A percentile compares a stretch with the other conserved stretches of the same genome.
Evolutionary conservation across 1,139 yeast genomes (phyloP).

Genomic region (Sugiyamaella pinicola): DNA sequence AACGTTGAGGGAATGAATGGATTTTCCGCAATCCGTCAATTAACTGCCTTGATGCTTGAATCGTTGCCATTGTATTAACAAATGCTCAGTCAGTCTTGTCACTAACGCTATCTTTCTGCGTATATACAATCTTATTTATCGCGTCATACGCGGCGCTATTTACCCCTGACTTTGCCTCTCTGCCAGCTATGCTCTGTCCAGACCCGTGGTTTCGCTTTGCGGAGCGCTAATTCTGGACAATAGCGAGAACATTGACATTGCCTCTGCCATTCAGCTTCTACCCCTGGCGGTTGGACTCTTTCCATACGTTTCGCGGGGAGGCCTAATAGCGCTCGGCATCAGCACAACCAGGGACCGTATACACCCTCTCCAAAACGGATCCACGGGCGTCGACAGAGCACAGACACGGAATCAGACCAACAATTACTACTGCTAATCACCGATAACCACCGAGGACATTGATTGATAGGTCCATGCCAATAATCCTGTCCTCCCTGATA

Average conservation of each 20-base stretch:
- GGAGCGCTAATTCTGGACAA: too few relatives aligned
- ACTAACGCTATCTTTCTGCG: not conserved
- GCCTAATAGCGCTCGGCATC: too few relatives aligned
- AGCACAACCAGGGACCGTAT: too few relatives aligned
- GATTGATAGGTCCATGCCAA: too few relatives aligned
- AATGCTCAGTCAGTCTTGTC: not conserved
- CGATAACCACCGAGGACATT: too few relatives aligned
- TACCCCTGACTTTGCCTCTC: not conserved
- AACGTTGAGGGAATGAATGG: slow-evolving; percentile 25
- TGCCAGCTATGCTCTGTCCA: not conserved
- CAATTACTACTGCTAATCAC: too few relatives aligned
- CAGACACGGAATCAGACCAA: too few relatives aligned
- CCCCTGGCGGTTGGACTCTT: not conserved
- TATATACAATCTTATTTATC: not conserved
- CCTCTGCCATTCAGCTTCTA: not conserved
- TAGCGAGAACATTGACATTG: too few relatives aligned
- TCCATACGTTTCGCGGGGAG: not conserved
- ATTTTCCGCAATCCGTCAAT: slow-evolving; percentile 26
- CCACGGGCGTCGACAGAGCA: too few relatives aligned
- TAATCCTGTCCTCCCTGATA: too few relatives aligned
- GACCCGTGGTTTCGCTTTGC: not conserved
- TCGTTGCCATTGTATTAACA: not conserved
- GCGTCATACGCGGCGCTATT: not conserved
- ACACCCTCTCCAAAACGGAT: too few relatives aligned
- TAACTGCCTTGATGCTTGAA: slow-evolving; percentile 7